These are phyloP conservation scores for Beauveria caledonica DNA, from an alignment of 2,329 filamentous ascomycete genomes.

Conservation along the genomic window DNA sequence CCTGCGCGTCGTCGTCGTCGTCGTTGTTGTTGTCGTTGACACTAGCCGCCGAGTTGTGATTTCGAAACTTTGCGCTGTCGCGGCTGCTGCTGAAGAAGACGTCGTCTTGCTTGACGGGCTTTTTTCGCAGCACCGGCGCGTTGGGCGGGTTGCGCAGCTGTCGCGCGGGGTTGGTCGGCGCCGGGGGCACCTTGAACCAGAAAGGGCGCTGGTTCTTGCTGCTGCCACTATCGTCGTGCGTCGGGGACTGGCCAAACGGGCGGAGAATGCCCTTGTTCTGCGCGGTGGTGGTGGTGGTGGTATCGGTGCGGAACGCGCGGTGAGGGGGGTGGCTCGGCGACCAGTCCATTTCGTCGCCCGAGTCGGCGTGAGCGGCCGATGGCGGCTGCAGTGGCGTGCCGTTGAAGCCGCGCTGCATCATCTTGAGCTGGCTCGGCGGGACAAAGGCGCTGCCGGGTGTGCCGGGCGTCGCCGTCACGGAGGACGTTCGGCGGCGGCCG, in stretches of 20 bases:
- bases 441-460: slow-evolving; percentile 4
- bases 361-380: slow-evolving; percentile 27
- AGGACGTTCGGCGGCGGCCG: background rate
- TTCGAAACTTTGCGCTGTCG: slow-evolving; percentile 12
- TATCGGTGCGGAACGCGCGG: slow-evolving; percentile 40
- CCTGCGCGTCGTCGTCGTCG: no score
- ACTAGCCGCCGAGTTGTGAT: background rate
- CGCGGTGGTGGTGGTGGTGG: slow-evolving; percentile 18
- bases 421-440: slow-evolving; percentile 7
- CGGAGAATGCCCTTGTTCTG: slow-evolving; percentile 24
- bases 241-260: slow-evolving; percentile 38
- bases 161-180: slow-evolving; percentile 58
- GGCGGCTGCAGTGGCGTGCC: slow-evolving; percentile 7
- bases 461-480: background rate
- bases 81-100: slow-evolving; percentile 40
- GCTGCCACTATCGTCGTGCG: slow-evolving; percentile 30
- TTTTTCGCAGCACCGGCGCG: slow-evolving; percentile 42
- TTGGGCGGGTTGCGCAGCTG: slow-evolving; percentile 54
- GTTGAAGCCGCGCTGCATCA: slow-evolving; percentile 11
- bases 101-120: slow-evolving; percentile 35
- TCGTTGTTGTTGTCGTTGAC: background rate
- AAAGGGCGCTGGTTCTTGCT: slow-evolving; percentile 41
- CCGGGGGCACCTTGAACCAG: slow-evolving; percentile 61
- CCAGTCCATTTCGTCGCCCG: slow-evolving; percentile 64
- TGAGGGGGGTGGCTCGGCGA: slow-evolving; percentile 51